Conservation (phyloP, 164 flowering plant genomes). For the Aristolochia californica region DNA sequence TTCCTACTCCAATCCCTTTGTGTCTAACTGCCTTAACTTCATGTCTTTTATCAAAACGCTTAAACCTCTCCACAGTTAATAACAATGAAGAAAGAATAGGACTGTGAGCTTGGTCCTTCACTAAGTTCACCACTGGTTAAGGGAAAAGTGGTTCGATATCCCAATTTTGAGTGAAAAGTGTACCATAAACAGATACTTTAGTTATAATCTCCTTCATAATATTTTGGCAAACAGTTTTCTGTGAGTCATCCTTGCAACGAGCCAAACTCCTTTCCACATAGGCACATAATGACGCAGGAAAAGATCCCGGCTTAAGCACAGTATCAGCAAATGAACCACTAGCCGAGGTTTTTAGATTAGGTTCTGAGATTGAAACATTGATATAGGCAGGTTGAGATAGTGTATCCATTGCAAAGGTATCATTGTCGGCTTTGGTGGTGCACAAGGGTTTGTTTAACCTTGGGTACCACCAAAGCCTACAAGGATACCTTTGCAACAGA, state of each 20-base stretch:
- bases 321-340: conserved; percentile 41
- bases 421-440: conserved; percentile 48
- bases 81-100: conserved; percentile 30
- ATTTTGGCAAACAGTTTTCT: conserved; percentile 60
- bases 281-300: conserved; percentile 71
- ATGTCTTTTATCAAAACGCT: too few species aligned
- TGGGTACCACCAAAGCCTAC: too few species aligned
- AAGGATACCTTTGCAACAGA: too few species aligned
- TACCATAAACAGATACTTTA: too few species aligned
- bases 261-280: conserved; percentile 92
- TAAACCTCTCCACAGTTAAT: conserved; percentile 55
- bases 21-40: too few species aligned
- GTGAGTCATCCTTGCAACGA: conserved; percentile 75
- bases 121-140: conserved; percentile 30
- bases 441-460: too few species aligned
- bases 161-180: too few species aligned
- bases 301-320: conserved; percentile 50
- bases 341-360: conserved; percentile 27
- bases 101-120: conserved; percentile 21
- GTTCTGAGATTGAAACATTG: too few species aligned
- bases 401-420: conserved; percentile 27
- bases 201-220: too few species aligned
- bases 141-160: conserved; percentile 84
- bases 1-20: conserved; percentile 43
- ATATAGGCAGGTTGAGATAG: conserved; percentile 71